A percentile compares a stretch with the other conserved stretches of the same genome.
phyloP scores from a whole-genome alignment of 2,329 filamentous ascomycete genomes.

The Neofusicoccum sp. region DNA sequence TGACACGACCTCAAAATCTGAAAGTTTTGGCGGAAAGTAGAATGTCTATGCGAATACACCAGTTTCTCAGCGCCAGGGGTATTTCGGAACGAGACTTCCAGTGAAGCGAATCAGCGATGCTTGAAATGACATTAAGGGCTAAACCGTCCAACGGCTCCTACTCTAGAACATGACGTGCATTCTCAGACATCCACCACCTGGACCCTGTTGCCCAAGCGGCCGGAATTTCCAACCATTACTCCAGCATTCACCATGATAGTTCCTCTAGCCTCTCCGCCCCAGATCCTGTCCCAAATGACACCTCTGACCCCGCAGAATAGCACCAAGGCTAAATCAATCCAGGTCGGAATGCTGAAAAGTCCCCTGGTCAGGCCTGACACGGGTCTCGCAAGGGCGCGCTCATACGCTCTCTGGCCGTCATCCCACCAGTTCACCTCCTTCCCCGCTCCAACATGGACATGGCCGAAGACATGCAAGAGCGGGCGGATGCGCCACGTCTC shows the following conservation, averaged over 20 bases:
- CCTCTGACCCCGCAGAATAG: slow-evolving; percentile 56
- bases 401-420: slow-evolving; percentile 70
- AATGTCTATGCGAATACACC: too few species aligned
- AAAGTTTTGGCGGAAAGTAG: too few species aligned
- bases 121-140: too few species aligned
- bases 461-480: slow-evolving; percentile 79
- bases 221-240: slow-evolving; percentile 53
- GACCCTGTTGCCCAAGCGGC: slow-evolving; percentile 50
- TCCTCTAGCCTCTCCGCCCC: slow-evolving; percentile 55
- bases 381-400: slow-evolving; percentile 57
- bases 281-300: slow-evolving; percentile 63
- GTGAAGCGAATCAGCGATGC: too few species aligned
- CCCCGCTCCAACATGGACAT: slow-evolving; percentile 78
- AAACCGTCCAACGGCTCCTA: too few species aligned
- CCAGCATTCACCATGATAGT: slow-evolving; percentile 65
- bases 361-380: slow-evolving; percentile 42
- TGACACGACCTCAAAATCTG: too few species aligned
- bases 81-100: too few species aligned
- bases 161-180: neutral
- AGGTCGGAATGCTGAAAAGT: slow-evolving; percentile 44
- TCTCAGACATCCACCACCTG: slow-evolving; percentile 45
- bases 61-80: too few species aligned
- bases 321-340: slow-evolving; percentile 56
- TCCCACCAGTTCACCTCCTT: slow-evolving; percentile 74
- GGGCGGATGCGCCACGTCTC: slow-evolving; percentile 75